Evolutionary conservation across 345 rosid genomes (phyloP).

Genomic region (Alliaria petiolata): DNA sequence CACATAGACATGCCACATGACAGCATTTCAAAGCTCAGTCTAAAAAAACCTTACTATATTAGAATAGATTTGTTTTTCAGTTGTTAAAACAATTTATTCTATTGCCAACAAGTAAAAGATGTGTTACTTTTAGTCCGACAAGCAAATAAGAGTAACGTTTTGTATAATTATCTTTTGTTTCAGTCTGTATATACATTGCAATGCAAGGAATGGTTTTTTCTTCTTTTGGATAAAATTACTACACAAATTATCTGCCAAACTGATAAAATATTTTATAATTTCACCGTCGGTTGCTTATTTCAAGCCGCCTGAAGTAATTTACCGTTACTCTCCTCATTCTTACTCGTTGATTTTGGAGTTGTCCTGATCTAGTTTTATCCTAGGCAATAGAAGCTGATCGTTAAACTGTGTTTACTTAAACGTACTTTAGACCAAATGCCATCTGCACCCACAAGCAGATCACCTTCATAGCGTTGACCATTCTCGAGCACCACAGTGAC

Average conservation of each 20-base stretch:
- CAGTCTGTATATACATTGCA: slow-evolving; percentile 13
- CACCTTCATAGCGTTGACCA: slow-evolving; percentile 70
- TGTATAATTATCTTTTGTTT: slow-evolving; percentile 12
- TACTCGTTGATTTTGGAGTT: slow-evolving; percentile 23
- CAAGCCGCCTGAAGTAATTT: slow-evolving; percentile 57
- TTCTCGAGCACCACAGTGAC: slow-evolving; percentile 80
- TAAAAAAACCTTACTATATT: too few species aligned
- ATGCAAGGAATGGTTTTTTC: background rate
- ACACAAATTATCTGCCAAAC: slow-evolving; percentile 22
- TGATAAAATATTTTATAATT: background rate
- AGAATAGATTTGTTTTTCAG: background rate
- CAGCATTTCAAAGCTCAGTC: too few species aligned
- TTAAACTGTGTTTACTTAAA: background rate
- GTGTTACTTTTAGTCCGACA: background rate
- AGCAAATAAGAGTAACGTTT: background rate
- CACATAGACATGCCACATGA: too few species aligned
- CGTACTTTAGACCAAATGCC: slow-evolving; percentile 97
- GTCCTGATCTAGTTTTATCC: slow-evolving; percentile 17
- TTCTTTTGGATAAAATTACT: background rate
- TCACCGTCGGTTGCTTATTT: background rate
- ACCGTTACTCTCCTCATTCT: slow-evolving; percentile 25
- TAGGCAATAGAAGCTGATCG: background rate
- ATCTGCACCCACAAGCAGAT: slow-evolving; percentile 91
- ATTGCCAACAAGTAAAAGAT: slow-evolving; percentile 12
- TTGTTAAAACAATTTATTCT: background rate